phyloP scores from a whole-genome alignment of 257 asterid species.

The Orobanche coerulescens region DNA sequence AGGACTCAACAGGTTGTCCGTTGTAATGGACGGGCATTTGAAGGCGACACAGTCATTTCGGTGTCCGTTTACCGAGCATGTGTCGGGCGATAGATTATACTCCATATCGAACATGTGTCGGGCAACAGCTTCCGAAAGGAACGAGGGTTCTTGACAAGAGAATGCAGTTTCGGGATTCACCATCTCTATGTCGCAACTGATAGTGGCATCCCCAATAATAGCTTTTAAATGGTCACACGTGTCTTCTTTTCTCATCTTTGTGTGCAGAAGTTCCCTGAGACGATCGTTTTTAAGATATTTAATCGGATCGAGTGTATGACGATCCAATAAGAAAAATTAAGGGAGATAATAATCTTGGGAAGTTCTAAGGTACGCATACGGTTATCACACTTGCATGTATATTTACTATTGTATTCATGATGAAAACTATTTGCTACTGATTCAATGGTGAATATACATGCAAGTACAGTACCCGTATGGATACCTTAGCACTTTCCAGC shows the following conservation, averaged over 20 bases:
- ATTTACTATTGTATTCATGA: no score
- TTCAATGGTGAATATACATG: no score
- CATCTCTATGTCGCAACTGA: slow-evolving; percentile 62
- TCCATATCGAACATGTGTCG: slow-evolving; percentile 46
- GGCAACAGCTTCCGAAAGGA: slow-evolving; percentile 55
- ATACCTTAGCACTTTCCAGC: no score
- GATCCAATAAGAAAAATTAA: neutral
- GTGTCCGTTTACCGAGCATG: slow-evolving; percentile 34
- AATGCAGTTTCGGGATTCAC: slow-evolving; percentile 57
- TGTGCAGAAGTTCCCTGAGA: slow-evolving; percentile 66
- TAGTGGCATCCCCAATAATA: slow-evolving; percentile 53
- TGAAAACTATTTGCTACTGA: no score
- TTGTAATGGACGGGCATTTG: slow-evolving; percentile 44
- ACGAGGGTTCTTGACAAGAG: slow-evolving; percentile 59
- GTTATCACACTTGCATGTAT: no score
- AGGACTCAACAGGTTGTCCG: slow-evolving; percentile 72
- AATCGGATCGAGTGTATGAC: neutral
- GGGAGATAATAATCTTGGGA: no score
- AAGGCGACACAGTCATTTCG: slow-evolving; percentile 33
- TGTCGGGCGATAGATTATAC: slow-evolving; percentile 50
- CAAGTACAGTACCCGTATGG: no score
- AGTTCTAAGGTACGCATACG: no score
- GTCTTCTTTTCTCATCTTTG: slow-evolving; percentile 63
- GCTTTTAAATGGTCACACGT: slow-evolving; percentile 39
- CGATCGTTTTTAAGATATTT: neutral